A percentile compares a stretch with the other conserved stretches of the same genome.
Conservation (phyloP, 768 basidiomycete genomes). For the Cantharellus cinnabarinus region DNA sequence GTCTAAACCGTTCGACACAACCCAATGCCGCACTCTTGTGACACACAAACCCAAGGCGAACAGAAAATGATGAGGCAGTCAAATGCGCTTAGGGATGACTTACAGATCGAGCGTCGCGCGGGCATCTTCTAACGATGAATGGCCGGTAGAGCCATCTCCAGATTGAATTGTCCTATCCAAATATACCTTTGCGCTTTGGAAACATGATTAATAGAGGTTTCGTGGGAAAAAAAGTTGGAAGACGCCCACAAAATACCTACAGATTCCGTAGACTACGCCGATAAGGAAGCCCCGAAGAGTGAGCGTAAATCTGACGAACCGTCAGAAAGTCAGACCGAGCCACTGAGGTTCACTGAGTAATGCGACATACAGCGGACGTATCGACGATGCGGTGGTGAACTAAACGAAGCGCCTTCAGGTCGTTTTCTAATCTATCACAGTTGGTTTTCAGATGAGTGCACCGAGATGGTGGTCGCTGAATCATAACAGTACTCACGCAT, state of each 20-base stretch:
- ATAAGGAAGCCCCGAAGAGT: slow-evolving; percentile 54
- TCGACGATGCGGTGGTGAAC: slow-evolving; percentile 74
- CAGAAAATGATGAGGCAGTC: neutral
- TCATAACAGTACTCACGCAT: slow-evolving; percentile 10
- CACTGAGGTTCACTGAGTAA: neutral
- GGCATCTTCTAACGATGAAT: slow-evolving; percentile 84
- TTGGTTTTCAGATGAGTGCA: neutral
- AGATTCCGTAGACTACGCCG: slow-evolving; percentile 64
- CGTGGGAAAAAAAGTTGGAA: neutral
- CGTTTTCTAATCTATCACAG: slow-evolving; percentile 71
- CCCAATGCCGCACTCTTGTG: too few species aligned
- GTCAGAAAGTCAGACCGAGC: neutral
- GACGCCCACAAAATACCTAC: slow-evolving; percentile 22
- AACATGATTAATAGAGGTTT: neutral
- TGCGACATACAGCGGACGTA: slow-evolving; percentile 34
- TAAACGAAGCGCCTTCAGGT: slow-evolving; percentile 74
- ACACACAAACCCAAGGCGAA: neutral
- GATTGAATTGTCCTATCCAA: slow-evolving; percentile 67
- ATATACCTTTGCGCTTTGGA: slow-evolving; percentile 56
- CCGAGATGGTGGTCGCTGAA: neutral
- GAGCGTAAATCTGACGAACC: slow-evolving; percentile 44
- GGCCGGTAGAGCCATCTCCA: slow-evolving; percentile 53
- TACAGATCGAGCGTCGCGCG: slow-evolving; percentile 62
- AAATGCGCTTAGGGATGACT: neutral
- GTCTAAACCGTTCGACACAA: too few species aligned